Conservation (phyloP, 164 flowering plant genomes). For the Vitis cinerea region DNA sequence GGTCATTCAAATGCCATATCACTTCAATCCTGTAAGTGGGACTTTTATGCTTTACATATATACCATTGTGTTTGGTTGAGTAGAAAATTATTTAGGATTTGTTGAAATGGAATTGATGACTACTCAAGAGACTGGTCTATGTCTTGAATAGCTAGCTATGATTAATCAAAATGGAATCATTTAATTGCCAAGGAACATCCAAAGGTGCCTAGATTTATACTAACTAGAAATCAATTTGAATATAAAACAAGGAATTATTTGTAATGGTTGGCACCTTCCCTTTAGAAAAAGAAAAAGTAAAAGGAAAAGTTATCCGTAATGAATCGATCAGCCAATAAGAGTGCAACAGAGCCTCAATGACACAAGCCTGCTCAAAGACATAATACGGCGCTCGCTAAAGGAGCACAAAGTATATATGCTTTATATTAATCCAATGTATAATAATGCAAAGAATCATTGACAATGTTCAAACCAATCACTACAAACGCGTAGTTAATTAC, state of each 20-base stretch:
- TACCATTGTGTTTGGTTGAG: no score
- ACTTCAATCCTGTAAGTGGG: no score
- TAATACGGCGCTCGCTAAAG: conserved; percentile 15
- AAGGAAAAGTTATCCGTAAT: background rate
- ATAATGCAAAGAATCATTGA: conserved; percentile 16
- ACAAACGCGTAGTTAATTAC: conserved; percentile 9
- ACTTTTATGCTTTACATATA: no score
- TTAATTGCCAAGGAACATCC: no score
- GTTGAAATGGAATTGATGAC: no score
- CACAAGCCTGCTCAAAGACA: conserved; percentile 5
- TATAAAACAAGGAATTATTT: background rate
- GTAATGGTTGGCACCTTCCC: conserved; percentile 6
- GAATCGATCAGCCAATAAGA: conserved; percentile 7
- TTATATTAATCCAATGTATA: conserved; percentile 11
- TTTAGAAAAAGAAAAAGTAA: background rate
- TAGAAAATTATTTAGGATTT: no score
- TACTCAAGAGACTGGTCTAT: no score
- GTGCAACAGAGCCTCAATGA: conserved; percentile 5
- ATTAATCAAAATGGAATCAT: no score
- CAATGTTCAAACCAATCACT: conserved; percentile 13
- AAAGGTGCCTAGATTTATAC: no score
- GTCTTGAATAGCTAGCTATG: no score
- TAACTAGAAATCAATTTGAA: background rate
- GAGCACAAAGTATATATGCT: conserved; percentile 28
- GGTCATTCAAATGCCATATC: no score